Percentiles rank a stretch among this genome's conserved stretches.
Evolutionary conservation across 371 early-diverging fungal species (phyloP).

Genomic region (Mortierella sp.): DNA sequence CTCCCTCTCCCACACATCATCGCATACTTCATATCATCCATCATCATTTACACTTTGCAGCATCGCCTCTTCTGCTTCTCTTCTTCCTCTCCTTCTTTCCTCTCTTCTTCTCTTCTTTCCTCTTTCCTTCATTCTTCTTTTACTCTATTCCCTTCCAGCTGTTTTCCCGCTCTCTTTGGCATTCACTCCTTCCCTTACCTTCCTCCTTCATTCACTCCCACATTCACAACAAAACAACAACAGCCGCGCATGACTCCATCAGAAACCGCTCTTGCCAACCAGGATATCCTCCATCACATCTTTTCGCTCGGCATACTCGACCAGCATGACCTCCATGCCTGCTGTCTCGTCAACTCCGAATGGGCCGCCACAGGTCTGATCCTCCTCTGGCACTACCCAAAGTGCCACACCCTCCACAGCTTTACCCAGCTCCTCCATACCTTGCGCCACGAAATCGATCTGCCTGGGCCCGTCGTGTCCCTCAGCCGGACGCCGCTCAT

Average conservation of each 20-base stretch:
- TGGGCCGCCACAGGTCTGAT: slow-evolving; percentile 51
- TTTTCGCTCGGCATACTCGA: slow-evolving; percentile 28
- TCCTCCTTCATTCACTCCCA: background rate
- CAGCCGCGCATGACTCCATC: slow-evolving; percentile 29
- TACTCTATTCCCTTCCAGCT: background rate
- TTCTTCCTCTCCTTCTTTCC: background rate
- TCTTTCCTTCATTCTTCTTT: too few species aligned
- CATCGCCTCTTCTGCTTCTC: background rate
- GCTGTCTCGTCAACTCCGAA: slow-evolving; percentile 50
- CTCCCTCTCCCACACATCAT: background rate
- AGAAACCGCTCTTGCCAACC: slow-evolving; percentile 39
- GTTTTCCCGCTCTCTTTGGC: background rate
- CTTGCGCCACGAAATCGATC: slow-evolving; percentile 46
- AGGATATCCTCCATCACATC: slow-evolving; percentile 54
- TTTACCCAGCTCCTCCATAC: slow-evolving; percentile 48
- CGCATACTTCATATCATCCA: background rate
- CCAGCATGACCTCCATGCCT: slow-evolving; percentile 37
- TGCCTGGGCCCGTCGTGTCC: slow-evolving; percentile 27
- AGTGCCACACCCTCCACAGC: slow-evolving; percentile 34
- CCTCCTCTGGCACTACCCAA: slow-evolving; percentile 50
- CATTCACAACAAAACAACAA: too few species aligned
- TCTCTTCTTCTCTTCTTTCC: background rate
- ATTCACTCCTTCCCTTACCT: background rate
- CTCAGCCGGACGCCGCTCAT: slow-evolving; percentile 4
- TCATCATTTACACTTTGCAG: background rate